phyloP scores from a whole-genome alignment of 768 basidiomycete species.

The Tulasnella sp. region DNA sequence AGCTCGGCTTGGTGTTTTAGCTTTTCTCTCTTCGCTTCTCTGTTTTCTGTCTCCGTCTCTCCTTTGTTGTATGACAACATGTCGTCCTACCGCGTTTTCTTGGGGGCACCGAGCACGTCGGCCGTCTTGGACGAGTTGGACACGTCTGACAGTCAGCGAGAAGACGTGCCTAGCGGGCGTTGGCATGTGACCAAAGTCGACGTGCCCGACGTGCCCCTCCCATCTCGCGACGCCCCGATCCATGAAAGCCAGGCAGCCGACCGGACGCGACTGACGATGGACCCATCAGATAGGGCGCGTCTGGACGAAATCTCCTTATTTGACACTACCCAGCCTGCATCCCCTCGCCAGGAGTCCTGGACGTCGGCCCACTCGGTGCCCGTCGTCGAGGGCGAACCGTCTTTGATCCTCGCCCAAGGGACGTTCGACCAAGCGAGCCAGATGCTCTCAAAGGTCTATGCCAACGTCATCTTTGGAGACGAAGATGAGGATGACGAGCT shows the following conservation, averaged over 20 bases:
- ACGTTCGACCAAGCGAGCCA: constrained; percentile 54
- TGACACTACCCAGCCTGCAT: background rate
- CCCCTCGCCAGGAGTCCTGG: background rate
- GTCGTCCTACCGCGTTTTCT: constrained; percentile 5
- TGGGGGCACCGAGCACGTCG: background rate
- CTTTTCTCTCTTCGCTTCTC: background rate
- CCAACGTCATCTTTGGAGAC: constrained; percentile 57
- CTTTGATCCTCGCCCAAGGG: constrained; percentile 32
- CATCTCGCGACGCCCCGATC: too few species aligned
- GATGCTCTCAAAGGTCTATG: constrained; percentile 57
- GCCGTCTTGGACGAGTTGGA: background rate
- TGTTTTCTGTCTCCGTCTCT: background rate
- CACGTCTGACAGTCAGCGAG: too few species aligned
- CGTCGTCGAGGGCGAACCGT: background rate
- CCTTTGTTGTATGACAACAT: background rate
- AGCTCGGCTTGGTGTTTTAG: background rate
- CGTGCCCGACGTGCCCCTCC: too few species aligned
- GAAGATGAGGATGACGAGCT: constrained; percentile 23
- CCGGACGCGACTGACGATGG: too few species aligned
- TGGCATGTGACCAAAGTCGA: too few species aligned
- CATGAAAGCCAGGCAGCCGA: too few species aligned
- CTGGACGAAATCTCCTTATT: too few species aligned
- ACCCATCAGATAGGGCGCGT: too few species aligned
- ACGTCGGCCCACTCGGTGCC: background rate
- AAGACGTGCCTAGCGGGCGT: background rate